Evolutionary conservation across 805 yeast species (phyloP), one percentile per base, ranked within the genome.

Genomic region (Suhomyces xylopsoci): DNA sequence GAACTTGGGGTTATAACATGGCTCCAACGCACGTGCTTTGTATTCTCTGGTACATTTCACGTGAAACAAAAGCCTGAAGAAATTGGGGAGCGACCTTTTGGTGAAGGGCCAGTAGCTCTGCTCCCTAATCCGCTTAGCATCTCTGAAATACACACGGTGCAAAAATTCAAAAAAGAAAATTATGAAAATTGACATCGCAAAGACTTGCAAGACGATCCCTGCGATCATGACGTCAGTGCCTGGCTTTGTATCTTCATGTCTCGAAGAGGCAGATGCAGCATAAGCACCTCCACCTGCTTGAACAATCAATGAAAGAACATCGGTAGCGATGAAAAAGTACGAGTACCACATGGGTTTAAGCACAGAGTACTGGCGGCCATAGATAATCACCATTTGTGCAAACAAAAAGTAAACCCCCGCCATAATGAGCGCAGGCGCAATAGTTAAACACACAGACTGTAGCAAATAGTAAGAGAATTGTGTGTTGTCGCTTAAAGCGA

Each of bases 301-400:
- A 28, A 74, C 60, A 19, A 73, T 28, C 17, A 74, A 61, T 1
- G 77, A 70, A 3, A 73, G 32, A 6, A 73, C 70, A 53, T 74
- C 79, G 22, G 63, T 53, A 4, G 70, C 62, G 49, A 74, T 71
- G 55, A 74, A 74, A 22, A 74, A 63, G 60, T 74, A 74, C 1
- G 78, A 68, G 53, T 74, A 74, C 77, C 77, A 73, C 67, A 74
- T 64, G 3, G 79, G 79, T 52, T 68, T 69, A 54, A 73, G 62
- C 2, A 70, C 58, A 17, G 77, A 69, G 55, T 66, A 74, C 36
- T 65, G 62, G 45, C 74, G 55, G 7, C 78, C 78, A 49, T 71
- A 70, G 15, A 70, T 60, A 12, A 70, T 72, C 46, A 73, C 76
- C 52, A 68, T 48, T 51, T 73, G 78, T 2, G 77, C 78, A 57